Base-by-base conservation (phyloP, 2,329 filamentous ascomycete genomes). In the Fusarium liriodendri region DNA sequence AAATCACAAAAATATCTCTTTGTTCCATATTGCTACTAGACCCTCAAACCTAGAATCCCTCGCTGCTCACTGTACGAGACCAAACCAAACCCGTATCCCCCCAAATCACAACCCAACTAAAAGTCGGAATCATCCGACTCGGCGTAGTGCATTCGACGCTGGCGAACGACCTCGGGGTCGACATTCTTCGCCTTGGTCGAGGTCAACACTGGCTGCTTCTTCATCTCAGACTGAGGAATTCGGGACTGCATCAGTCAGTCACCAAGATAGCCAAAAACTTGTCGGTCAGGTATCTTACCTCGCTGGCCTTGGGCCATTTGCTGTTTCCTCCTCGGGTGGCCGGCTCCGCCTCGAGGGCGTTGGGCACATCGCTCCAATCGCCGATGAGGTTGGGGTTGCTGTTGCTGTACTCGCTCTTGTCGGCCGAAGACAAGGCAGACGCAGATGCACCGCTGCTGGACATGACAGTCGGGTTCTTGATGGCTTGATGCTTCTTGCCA, bases 241-340 rank as follows among this genome's bases (percentile, higher is more conserved):
- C 69, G 72, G 18, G 38, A 11, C 76, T 78, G 16, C 16, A 47
- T 63, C 59, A 64, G 64, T 57, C 29, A 50, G 45, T 50, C 42
- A 52, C 25, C 25, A 25, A 47, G 29, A 5, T 8, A 8, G 14
- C 18, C 33, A 33, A 13, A 20, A 20, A 18, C 13, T 20, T 29
- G 18, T 37, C 35, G 35, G 35, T 18, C 22, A 27, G 11, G 6
- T 10, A 42, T 33, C 75, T 72, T 59, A 78, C 77, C 52, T 70
- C 69, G 8, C 74, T 71, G 1, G 72, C 29, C 32, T 77, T 80
- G 8, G 68, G 69, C 80, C 80, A 82, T 18, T 71, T 75, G 29
- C 71, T 67, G 14, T 69, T 72, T 2, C 64, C 57, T 13, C 66
- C 40, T 20, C 64, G 64, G 18, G 16, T 33, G 27, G 58, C 61